Base-by-base conservation (phyloP, 2,329 filamentous ascomycete genomes). In the Scedosporium minutisporum region DNA sequence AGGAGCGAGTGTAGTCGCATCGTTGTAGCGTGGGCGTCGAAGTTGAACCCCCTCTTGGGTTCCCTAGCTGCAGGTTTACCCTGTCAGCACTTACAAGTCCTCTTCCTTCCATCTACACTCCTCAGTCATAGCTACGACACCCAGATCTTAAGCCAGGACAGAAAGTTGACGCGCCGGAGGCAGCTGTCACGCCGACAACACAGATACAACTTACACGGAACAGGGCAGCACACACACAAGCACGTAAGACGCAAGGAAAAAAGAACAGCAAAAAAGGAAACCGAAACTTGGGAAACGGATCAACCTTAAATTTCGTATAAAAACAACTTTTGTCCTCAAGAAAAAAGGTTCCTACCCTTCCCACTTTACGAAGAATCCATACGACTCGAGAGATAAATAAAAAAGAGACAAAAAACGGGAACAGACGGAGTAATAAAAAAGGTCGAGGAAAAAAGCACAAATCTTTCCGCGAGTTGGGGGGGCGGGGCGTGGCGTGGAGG, bases 211-310 rank as follows among this genome's bases (percentile, higher is more conserved):
- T 6, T 46, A 46, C 42, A 18, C 42, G 5, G 5, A 5, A 27
- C 25, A 5, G 25, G n/a, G 41, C 41, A 12, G 3, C 41, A 3
- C 41, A 44, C 41, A 44, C 41, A 51, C 46, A 53, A n/a, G 10
- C 48, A 18, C 21, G 6, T 2, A 53, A 5, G 10, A 53, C 27
- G 51, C n/a, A 61, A 16, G 33, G n/a, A 57, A 42, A 23, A 57
- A 23, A 57, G 10, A 23, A 23, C n/a, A 61, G 23, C 27, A 64
- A 63, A 65, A 65, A 60, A 63, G 60, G 63, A 57, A 58, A 60
- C 29, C 46, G 63, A 51, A 58, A 48, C 44, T 44, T 41, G 41
- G 42, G 18, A 61, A 44, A 46, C 18, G 10, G 29, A 29, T n/a
- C 21, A 53, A 58, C 44, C 38, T 42, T 62, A 33, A 46, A 62